phyloP scores from a whole-genome alignment of 169 alveolate genomes.

The Cryptosporidium parvum region DNA sequence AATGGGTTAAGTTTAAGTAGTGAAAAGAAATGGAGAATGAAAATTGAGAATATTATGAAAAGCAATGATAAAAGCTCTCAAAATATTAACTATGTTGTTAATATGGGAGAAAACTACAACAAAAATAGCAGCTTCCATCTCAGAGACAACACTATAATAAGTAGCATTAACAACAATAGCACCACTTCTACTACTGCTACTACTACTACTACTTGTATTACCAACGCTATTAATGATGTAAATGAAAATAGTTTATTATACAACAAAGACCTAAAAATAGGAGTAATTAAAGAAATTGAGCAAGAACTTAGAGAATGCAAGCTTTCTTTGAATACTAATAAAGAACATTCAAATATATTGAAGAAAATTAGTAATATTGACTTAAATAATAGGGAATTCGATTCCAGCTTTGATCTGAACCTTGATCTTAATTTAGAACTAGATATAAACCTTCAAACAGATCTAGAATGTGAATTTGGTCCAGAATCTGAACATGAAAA shows the following conservation, averaged over 20 bases:
- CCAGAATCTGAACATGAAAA: background rate
- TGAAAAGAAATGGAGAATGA: constrained; percentile 39
- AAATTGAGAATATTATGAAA: constrained; percentile 27
- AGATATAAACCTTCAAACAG: background rate
- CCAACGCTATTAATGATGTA: background rate
- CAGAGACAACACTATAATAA: background rate
- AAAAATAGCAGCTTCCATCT: background rate
- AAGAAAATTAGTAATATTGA: background rate
- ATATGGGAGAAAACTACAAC: background rate
- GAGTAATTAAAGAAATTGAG: constrained; percentile 41
- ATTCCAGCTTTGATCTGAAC: background rate
- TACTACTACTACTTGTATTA: background rate
- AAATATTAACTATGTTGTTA: background rate
- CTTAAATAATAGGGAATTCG: background rate
- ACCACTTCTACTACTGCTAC: background rate
- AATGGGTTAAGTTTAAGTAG: background rate
- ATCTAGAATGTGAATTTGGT: background rate
- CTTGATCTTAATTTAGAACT: background rate
- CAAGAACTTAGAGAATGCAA: constrained; percentile 32
- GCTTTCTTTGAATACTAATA: constrained; percentile 5
- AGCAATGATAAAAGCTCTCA: background rate
- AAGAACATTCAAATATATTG: no score
- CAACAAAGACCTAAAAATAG: constrained; percentile 30
- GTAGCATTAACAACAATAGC: background rate
- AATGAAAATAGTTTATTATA: background rate